These are phyloP conservation scores for Lasiodiplodia sp. DNA, from an alignment of 2,329 filamentous ascomycete genomes.

Conservation along the genomic window DNA sequence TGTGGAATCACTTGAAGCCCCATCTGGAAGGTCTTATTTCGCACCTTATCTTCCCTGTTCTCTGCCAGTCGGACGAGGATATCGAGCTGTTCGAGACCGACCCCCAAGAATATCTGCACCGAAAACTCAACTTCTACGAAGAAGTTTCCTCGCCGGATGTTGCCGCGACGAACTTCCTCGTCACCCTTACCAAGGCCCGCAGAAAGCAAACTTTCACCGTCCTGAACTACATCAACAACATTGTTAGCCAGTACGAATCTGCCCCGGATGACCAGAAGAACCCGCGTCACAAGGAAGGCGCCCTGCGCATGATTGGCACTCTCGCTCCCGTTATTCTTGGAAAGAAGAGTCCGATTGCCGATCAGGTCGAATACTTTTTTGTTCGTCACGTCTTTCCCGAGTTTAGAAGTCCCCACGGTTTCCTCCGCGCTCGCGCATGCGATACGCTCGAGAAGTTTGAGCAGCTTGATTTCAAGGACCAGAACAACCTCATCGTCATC, in stretches of 20 bases:
- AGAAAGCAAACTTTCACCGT: conserved; percentile 97
- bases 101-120: conserved; percentile 94
- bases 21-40: conserved; percentile 93
- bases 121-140: conserved; percentile 97
- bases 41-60: conserved; percentile 92
- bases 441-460: conserved; percentile 99
- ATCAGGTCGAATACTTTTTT: conserved; percentile 98
- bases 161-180: conserved; percentile 94
- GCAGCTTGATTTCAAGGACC: conserved; percentile 94
- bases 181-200: conserved; percentile 90
- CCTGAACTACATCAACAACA: conserved; percentile 90
- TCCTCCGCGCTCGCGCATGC: conserved; percentile 91
- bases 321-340: conserved; percentile 91
- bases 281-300: conserved; percentile 94
- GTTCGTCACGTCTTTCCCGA: conserved; percentile 98
- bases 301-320: conserved; percentile 95
- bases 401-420: conserved; percentile 90
- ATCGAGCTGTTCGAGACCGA: conserved; percentile 93
- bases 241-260: conserved; percentile 91
- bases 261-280: conserved; percentile 89
- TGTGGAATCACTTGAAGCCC: conserved; percentile 93
- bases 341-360: conserved; percentile 97
- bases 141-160: conserved; percentile 95
- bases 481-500: conserved; percentile 92
- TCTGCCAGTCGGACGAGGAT: conserved; percentile 92